phyloP scores from a whole-genome alignment of 345 rosid genomes.

The Hibiscus tridactylites region DNA sequence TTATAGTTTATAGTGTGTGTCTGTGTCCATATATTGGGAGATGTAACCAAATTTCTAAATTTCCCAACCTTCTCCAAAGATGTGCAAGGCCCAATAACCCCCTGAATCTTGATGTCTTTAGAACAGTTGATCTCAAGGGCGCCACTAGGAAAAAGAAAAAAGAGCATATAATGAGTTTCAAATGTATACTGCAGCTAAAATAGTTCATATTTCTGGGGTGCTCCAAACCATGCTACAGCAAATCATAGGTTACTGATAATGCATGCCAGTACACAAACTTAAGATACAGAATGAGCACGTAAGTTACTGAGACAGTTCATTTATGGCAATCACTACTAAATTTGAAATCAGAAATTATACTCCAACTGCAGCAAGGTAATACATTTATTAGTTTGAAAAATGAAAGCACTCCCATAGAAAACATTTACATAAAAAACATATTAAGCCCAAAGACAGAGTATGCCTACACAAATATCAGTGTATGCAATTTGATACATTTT shows the following conservation, averaged over 20 bases:
- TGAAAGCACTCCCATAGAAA: not conserved
- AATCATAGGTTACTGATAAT: not conserved
- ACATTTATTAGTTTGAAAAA: not conserved
- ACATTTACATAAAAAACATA: not conserved
- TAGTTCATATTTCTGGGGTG: not conserved
- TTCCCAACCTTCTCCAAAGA: conserved; percentile 80
- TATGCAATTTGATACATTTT: no score
- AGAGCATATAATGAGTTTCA: conserved; percentile 6
- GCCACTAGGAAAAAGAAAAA: conserved; percentile 47
- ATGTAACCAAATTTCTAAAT: conserved; percentile 4
- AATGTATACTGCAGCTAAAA: not conserved
- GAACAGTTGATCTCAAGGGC: conserved; percentile 79
- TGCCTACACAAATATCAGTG: no score
- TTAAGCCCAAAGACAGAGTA: no score
- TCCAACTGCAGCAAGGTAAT: not conserved
- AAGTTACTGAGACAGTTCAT: no score
- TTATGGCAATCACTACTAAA: not conserved
- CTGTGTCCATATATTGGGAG: not conserved
- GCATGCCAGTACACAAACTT: not conserved
- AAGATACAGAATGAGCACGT: not conserved
- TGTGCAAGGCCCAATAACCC: conserved; percentile 88
- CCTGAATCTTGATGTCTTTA: conserved; percentile 92
- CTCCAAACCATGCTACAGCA: not conserved
- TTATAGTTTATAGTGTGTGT: conserved; percentile 22
- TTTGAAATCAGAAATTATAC: not conserved